Conservation (phyloP, 306 rosid genomes). For the Dicorynia guianensis region DNA sequence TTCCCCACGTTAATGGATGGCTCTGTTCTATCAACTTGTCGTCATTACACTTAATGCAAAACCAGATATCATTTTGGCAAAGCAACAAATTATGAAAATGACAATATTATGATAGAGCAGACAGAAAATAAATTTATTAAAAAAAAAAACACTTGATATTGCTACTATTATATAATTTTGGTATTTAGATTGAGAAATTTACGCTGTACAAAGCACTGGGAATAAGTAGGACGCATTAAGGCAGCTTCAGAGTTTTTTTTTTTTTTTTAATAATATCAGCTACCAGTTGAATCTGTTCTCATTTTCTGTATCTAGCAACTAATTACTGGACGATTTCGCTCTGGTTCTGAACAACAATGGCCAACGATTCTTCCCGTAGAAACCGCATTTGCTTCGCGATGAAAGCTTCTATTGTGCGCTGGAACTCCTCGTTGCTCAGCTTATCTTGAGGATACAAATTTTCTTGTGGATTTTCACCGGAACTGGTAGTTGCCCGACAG, state of each 20-base stretch:
- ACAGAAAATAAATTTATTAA: too few species aligned
- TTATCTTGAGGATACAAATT: constrained; percentile 47
- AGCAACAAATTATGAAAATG: background rate
- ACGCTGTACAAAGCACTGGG: background rate
- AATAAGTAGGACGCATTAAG: too few species aligned
- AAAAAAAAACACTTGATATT: too few species aligned
- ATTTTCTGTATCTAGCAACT: background rate
- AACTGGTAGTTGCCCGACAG: constrained; percentile 14
- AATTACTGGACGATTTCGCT: background rate
- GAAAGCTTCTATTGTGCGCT: constrained; percentile 74
- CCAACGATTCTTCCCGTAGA: constrained; percentile 61
- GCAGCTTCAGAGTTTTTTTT: too few species aligned
- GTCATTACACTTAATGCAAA: background rate
- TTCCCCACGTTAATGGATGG: constrained; percentile 7
- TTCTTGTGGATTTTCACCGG: constrained; percentile 33
- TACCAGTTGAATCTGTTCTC: background rate
- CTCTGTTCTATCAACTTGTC: constrained; percentile 19
- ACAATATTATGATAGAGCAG: too few species aligned
- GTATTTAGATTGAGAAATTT: background rate
- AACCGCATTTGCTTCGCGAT: constrained; percentile 77
- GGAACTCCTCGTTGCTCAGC: constrained; percentile 83
- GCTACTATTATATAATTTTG: too few species aligned
- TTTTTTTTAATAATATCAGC: too few species aligned
- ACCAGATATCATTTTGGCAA: background rate
- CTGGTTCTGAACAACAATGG: constrained; percentile 47